Evolutionary conservation across 352 stramenopile species (phyloP), one percentile per base, ranked within the genome.

Genomic region (Peronosclerospora sorghi): DNA sequence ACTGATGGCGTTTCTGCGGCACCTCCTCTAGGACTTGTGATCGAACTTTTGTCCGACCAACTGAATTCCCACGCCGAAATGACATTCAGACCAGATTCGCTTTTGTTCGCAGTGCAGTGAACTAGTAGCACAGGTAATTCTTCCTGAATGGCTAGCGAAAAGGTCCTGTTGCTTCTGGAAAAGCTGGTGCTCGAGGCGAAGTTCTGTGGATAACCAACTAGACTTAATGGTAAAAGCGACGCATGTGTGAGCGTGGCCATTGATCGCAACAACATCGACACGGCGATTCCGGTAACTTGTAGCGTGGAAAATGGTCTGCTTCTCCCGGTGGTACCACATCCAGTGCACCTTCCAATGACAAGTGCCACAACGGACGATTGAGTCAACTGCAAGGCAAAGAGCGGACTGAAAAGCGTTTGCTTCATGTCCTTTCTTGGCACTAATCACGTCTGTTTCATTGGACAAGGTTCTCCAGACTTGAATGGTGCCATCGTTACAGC

Each of bases 401-500:
- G 49, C 8, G 59, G 60, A 27, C 55, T 56, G 8, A 13, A 64
- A 59, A 13, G 53, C 41, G 0, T 42, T 61, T 5, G 38, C 35
- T 5, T 65, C 57, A 7, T 64, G 46, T 2, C 53, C 48, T 12
- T 54, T 59, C 18, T 42, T 41, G 17, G 32, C 20, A 19, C 9
- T 32, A 1, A 42, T 51, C 35, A 42, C 46, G 2, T 77, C 72
- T 14, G 57, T 35, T 32, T 83, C 72, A 29, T 69, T 59, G 3
- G 71, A 69, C 1, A 45, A 60, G 27, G 83, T 82, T 5, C 43
- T 52, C 67, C 66, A 88, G 13, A 88, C 54, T 43, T 83, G 71
- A 18, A 86, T 56, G 12, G 54, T 68, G 35, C 78, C 78, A 40
- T 91, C 78, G 2, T 65, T 75, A 6, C 64, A 73, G 4, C 78